A percentile compares a stretch with the other conserved stretches of the same genome.
These are phyloP conservation scores for Phoenix dactylifera DNA, from an alignment of 176 grass and related monocot genomes.

Conservation along the genomic window DNA sequence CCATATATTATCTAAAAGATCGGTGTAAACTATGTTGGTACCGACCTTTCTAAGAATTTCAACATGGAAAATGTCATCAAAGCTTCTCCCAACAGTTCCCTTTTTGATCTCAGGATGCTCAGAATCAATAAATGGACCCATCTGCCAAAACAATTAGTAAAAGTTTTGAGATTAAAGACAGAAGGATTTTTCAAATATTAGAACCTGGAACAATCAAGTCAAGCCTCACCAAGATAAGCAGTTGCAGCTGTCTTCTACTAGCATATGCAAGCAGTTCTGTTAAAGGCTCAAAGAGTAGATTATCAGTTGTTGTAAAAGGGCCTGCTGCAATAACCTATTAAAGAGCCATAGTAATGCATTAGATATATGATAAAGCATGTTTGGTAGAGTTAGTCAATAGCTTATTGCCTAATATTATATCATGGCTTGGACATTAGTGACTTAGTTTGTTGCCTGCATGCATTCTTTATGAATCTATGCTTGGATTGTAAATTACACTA, in stretches of 20 bases:
- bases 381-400: too few relatives aligned
- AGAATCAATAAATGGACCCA: conserved; percentile 98
- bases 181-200: neutral
- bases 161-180: too few relatives aligned
- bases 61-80: conserved; percentile 70
- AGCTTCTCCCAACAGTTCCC: conserved; percentile 52
- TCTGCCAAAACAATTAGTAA: conserved; percentile 27
- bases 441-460: too few relatives aligned
- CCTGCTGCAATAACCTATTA: conserved; percentile 81
- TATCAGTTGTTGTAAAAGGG: conserved; percentile 86
- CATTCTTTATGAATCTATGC: too few relatives aligned
- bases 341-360: conserved; percentile 5
- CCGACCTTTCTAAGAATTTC: conserved; percentile 76
- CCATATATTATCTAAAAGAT: conserved; percentile 17
- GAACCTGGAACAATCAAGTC: conserved; percentile 5
- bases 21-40: conserved; percentile 6
- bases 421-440: too few relatives aligned
- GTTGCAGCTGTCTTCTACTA: conserved; percentile 64
- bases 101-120: conserved; percentile 92
- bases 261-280: conserved; percentile 89
- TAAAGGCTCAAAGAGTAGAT: conserved; percentile 85
- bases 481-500: too few relatives aligned
- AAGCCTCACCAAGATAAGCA: conserved; percentile 72
- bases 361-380: too few relatives aligned
- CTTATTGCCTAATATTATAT: too few relatives aligned